Percentiles rank a stretch among this genome's conserved stretches.
phyloP scores from a whole-genome alignment of 768 basidiomycete species.

The Coprinopsis strossmayeri region DNA sequence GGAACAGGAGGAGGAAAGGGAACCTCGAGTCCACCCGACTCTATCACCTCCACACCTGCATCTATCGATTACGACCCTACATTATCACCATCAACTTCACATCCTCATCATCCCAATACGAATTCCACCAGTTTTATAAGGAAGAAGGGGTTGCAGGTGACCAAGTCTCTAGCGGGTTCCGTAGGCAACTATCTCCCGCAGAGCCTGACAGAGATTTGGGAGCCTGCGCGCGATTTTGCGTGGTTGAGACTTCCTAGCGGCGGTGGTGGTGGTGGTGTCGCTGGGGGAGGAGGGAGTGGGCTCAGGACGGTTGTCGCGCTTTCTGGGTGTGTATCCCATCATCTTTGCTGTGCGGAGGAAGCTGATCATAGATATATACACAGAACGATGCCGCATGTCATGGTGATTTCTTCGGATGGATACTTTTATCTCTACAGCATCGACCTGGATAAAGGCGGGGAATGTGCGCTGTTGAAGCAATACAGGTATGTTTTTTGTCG shows the following conservation, averaged over 20 bases:
- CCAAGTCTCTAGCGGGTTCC: conserved; percentile 60
- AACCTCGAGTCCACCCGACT: not conserved
- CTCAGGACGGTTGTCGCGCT: conserved; percentile 79
- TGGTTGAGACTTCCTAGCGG: conserved; percentile 75
- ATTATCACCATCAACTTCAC: not conserved
- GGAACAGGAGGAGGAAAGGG: not conserved
- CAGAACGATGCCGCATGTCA: conserved; percentile 84
- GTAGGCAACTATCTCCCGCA: conserved; percentile 84
- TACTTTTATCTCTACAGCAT: conserved; percentile 95
- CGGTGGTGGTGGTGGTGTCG: conserved; percentile 33
- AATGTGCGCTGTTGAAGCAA: conserved; percentile 92
- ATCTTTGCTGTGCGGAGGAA: no score
- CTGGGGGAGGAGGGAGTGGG: not conserved
- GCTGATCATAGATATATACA: no score
- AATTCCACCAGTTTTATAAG: conserved; percentile 43
- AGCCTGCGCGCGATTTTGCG: conserved; percentile 92
- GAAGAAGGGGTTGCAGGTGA: conserved; percentile 66
- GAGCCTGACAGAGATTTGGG: conserved; percentile 93
- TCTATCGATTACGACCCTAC: not conserved
- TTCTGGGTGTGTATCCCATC: conserved; percentile 57
- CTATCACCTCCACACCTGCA: not conserved
- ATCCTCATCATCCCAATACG: not conserved
- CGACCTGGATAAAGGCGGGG: conserved; percentile 93
- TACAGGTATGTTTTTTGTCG: conserved; percentile 53
- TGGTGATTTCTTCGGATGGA: conserved; percentile 94